phyloP scores from a whole-genome alignment of 2,329 filamentous ascomycete genomes.

The Pseudogymnoascus sp. region DNA sequence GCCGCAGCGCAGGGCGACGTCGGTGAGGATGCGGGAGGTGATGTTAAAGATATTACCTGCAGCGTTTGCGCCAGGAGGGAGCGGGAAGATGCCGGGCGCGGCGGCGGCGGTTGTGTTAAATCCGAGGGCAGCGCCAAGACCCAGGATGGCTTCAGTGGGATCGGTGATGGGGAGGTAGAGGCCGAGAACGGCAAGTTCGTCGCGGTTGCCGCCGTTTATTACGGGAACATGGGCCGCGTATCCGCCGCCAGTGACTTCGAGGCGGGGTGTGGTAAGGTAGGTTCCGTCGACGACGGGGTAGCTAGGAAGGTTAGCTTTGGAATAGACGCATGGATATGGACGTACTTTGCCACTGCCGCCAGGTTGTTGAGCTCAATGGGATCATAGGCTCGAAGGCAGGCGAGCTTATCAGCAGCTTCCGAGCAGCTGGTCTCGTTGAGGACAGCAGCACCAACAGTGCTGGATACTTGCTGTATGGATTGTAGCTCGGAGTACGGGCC shows the following conservation, averaged over 20 bases:
- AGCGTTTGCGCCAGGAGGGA: constrained; percentile 17
- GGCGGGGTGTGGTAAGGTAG: constrained; percentile 24
- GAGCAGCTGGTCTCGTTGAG: constrained; percentile 20
- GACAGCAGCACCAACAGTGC: constrained; percentile 16
- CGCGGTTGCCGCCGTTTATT: constrained; percentile 30
- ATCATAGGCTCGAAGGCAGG: constrained; percentile 19
- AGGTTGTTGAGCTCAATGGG: constrained; percentile 16
- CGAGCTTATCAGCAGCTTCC: constrained; percentile 18
- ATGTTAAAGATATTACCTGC: constrained; percentile 29
- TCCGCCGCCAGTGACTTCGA: constrained; percentile 17
- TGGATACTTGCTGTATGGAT: not conserved
- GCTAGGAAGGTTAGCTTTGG: constrained; percentile 6
- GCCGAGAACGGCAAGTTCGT: constrained; percentile 29
- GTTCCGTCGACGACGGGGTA: constrained; percentile 28
- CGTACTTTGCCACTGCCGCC: not conserved
- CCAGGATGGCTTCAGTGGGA: constrained; percentile 8
- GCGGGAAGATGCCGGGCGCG: constrained; percentile 18
- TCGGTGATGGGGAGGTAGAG: constrained; percentile 21
- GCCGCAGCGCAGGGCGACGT: constrained; percentile 27
- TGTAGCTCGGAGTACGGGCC: not conserved
- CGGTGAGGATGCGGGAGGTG: constrained; percentile 29
- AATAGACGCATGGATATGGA: not conserved
- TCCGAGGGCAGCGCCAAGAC: not conserved
- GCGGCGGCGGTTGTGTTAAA: constrained; percentile 3
- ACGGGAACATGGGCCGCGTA: constrained; percentile 24